Conservation (phyloP, 208 protist genomes). For the Trypanosoma lewisi region DNA sequence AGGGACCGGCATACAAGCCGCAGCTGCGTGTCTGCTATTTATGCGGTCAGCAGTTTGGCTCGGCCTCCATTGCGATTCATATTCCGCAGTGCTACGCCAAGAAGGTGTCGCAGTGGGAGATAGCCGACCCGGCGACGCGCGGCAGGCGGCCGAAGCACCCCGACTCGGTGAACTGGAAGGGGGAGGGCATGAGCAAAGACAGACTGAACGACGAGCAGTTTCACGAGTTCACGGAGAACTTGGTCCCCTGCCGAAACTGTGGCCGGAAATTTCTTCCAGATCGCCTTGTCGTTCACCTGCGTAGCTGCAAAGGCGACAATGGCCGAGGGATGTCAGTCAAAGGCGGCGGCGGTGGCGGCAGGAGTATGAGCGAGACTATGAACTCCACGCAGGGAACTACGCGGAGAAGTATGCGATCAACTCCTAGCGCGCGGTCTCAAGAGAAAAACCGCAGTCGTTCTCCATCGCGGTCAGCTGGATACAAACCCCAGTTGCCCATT, state of each 20-base stretch:
- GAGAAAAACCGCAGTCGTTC: conserved; percentile 13
- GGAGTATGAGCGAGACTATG: conserved; percentile 3
- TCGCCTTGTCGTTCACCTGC: conserved; percentile 85
- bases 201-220: conserved; percentile 78
- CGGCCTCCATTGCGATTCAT: conserved; percentile 87
- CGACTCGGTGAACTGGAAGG: conserved; percentile 73
- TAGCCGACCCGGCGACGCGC: conserved; percentile 46
- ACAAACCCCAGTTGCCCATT: conserved; percentile 53
- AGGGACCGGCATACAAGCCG: conserved; percentile 37
- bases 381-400: conserved; percentile 3
- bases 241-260: conserved; percentile 85
- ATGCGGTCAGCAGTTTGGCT: conserved; percentile 89
- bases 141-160: conserved; percentile 75
- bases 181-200: conserved; percentile 31
- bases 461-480: conserved; percentile 19
- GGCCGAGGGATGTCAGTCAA: conserved; percentile 7
- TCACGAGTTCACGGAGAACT: conserved; percentile 69
- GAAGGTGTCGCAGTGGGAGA: conserved; percentile 81
- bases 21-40: conserved; percentile 85
- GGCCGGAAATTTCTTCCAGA: conserved; percentile 89
- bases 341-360: neutral
- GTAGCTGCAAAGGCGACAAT: conserved; percentile 66
- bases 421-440: conserved; percentile 3
- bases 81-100: conserved; percentile 89
- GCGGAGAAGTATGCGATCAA: neutral